These are phyloP conservation scores for Lodderomyces pseudojiufengensis DNA, from an alignment of 1,139 yeast species.

Conservation along the genomic window DNA sequence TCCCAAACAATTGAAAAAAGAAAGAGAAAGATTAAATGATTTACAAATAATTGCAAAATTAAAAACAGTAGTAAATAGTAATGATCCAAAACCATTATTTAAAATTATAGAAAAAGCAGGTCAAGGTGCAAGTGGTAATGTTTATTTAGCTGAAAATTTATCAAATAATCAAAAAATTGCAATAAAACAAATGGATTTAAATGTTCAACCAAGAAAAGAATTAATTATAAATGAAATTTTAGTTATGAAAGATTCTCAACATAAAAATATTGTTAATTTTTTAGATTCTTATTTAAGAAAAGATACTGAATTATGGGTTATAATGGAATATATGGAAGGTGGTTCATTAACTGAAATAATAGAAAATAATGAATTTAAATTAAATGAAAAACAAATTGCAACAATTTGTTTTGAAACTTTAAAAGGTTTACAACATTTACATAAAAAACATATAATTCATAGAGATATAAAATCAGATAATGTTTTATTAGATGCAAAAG, in stretches of 20 bases:
- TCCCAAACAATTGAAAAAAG: slow-evolving; percentile 49
- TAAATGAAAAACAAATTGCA: slow-evolving; percentile 78
- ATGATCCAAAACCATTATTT: slow-evolving; percentile 82
- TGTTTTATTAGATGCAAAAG: slow-evolving; percentile 78
- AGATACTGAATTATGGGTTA: slow-evolving; percentile 68
- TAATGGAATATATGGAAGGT: slow-evolving; percentile 93
- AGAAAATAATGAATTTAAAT: slow-evolving; percentile 65
- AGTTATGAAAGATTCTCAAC: slow-evolving; percentile 49
- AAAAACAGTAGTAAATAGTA: slow-evolving; percentile 74
- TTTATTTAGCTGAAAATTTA: slow-evolving; percentile 77
- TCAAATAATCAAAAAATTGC: slow-evolving; percentile 56
- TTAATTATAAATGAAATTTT: slow-evolving; percentile 61
- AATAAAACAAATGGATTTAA: slow-evolving; percentile 91
- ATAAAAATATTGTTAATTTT: slow-evolving; percentile 46
- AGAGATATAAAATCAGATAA: slow-evolving; percentile 96
- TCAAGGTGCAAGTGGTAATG: slow-evolving; percentile 99
- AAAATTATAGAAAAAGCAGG: slow-evolving; percentile 93
- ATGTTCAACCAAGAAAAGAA: slow-evolving; percentile 92
- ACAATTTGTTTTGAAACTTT: slow-evolving; percentile 89
- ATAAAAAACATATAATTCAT: slow-evolving; percentile 87
- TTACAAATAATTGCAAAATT: slow-evolving; percentile 82
- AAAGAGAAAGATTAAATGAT: slow-evolving; percentile 76
- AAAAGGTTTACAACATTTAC: slow-evolving; percentile 87
- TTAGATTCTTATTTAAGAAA: slow-evolving; percentile 44
- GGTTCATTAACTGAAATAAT: slow-evolving; percentile 82